These are phyloP conservation scores for Primulina tabacum DNA, from an alignment of 257 asterid genomes.

Conservation along the genomic window DNA sequence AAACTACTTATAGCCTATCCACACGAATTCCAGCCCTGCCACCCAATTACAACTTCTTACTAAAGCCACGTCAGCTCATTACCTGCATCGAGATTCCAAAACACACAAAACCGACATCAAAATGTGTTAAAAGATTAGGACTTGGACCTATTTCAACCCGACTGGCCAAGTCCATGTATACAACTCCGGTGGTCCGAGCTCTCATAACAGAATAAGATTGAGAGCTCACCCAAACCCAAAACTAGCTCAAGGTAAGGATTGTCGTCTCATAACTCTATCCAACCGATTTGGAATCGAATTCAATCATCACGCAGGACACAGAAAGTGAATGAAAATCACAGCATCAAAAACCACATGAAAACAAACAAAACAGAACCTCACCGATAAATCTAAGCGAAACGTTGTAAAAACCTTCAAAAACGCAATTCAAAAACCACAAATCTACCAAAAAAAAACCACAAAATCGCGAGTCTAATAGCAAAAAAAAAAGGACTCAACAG, in stretches of 20 bases:
- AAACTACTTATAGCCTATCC: background rate
- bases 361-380: background rate
- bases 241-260: too few species aligned
- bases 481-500: background rate
- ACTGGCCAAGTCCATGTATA: too few species aligned
- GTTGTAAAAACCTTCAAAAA: background rate
- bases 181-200: too few species aligned
- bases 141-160: too few species aligned
- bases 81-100: background rate
- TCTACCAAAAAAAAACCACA: background rate
- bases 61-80: conserved; percentile 3
- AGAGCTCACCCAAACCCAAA: too few species aligned
- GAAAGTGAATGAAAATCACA: background rate
- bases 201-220: too few species aligned
- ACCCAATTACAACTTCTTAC: conserved; percentile 2
- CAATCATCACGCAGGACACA: background rate
- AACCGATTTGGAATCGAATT: background rate
- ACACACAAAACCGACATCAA: background rate
- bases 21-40: conserved; percentile 3
- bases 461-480: background rate
- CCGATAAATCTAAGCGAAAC: conserved; percentile 19
- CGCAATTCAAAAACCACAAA: background rate
- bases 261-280: too few species aligned
- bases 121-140: too few species aligned
- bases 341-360: background rate